Evolutionary conservation across 164 flowering plant species (phyloP).

Genomic region (Stephania japonica): DNA sequence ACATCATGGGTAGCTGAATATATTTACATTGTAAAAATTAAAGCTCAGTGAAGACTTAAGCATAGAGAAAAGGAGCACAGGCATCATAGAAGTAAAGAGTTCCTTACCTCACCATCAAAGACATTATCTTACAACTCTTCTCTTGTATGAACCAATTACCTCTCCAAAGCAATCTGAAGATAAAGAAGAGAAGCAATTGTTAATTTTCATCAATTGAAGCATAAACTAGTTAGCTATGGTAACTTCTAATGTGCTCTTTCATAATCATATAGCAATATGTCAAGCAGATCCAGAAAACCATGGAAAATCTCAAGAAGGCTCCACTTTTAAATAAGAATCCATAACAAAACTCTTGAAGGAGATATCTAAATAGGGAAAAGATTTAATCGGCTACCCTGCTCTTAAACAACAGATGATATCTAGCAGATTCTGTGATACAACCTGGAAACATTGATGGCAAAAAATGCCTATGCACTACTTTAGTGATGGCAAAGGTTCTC

Average conservation of each 20-base stretch:
- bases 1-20: not conserved
- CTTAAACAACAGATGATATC: not conserved
- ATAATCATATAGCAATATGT: not conserved
- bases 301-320: not conserved
- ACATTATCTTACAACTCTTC: slow-evolving; percentile 90
- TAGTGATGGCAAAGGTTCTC: too few relatives aligned
- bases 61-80: not conserved
- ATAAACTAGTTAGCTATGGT: not conserved
- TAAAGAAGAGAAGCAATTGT: slow-evolving; percentile 8
- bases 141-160: slow-evolving; percentile 97
- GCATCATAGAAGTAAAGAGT: not conserved
- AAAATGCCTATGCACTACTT: too few relatives aligned
- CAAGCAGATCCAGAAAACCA: not conserved
- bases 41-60: not conserved
- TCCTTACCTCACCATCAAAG: slow-evolving; percentile 61
- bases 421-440: not conserved
- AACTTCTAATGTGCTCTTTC: not conserved
- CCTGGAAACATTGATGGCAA: not conserved
- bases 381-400: not conserved
- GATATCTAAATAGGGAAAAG: not conserved
- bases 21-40: not conserved
- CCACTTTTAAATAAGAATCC: not conserved
- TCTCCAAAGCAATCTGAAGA: slow-evolving; percentile 84
- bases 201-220: slow-evolving; percentile 3
- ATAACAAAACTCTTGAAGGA: not conserved